Conservation (phyloP, 176 grass and related monocot genomes). For the Metroxylon sagu region DNA sequence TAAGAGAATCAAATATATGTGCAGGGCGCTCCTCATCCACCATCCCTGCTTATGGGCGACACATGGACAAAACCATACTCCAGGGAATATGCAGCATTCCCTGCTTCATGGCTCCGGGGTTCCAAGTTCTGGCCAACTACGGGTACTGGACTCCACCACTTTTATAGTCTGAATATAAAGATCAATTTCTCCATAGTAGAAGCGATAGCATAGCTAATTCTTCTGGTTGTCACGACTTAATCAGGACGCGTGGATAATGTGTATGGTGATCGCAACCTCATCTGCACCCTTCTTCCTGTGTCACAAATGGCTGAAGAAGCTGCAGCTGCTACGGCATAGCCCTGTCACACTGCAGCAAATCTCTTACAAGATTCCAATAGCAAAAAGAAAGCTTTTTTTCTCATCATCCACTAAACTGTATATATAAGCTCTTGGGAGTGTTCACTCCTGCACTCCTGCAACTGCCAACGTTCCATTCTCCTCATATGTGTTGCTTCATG, state of each 20-base stretch:
- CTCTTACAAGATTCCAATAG: not conserved
- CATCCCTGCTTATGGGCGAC: slow-evolving; percentile 71
- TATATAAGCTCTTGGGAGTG: not conserved
- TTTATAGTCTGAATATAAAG: too few relatives aligned
- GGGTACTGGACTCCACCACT: slow-evolving; percentile 23
- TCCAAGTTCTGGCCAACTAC: slow-evolving; percentile 98
- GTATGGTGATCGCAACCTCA: slow-evolving; percentile 92
- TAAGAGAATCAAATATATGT: not conserved
- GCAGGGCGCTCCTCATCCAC: slow-evolving; percentile 90
- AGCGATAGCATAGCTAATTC: too few relatives aligned
- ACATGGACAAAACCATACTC: slow-evolving; percentile 93
- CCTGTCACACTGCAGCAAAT: not conserved
- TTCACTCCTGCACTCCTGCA: not conserved
- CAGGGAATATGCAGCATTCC: slow-evolving; percentile 89
- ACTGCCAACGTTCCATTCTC: too few relatives aligned
- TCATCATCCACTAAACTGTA: not conserved
- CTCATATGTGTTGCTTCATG: too few relatives aligned
- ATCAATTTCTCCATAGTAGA: too few relatives aligned
- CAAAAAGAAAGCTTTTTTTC: not conserved
- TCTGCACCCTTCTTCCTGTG: slow-evolving; percentile 78
- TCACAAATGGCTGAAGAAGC: slow-evolving; percentile 83
- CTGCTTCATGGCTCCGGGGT: slow-evolving; percentile 79
- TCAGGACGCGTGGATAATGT: slow-evolving; percentile 96
- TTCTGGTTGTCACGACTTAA: slow-evolving; percentile 3
- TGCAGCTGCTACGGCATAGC: slow-evolving; percentile 70